Base-by-base conservation (phyloP, 2,329 filamentous ascomycete genomes). In the Penicillium sp. region DNA sequence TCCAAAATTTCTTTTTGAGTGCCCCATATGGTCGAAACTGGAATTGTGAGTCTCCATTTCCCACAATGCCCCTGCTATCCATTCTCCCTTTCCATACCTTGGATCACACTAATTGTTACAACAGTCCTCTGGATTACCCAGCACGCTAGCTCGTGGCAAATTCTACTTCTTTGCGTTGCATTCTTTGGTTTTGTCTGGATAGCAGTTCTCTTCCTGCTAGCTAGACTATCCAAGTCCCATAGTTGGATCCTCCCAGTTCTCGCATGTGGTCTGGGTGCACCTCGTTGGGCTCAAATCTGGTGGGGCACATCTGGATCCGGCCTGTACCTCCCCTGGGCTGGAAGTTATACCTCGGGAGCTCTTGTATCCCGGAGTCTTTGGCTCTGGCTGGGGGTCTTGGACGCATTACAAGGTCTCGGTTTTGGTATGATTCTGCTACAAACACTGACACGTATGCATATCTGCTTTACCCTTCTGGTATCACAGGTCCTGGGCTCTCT, bases 351-450 rank as follows among this genome's bases (percentile, higher is more conserved):
- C 0, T 77, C 80, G 8, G 80, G 82, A 3, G 84, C 86, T 0
- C 69, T 88, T 0, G 72, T 85, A 9, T 83, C 83, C 2, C 78
- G 86, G 42, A 75, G 78, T 55, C 72, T 88, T 5, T 89, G 86
- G 86, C 78, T 89, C 12, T 89, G 86, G 86, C 80, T 89, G 0
- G 86, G 86, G 41, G 80, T 88, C 5, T 76, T 89, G 10, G 86
- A 89, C 64, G 80, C 84, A 10, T 74, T 89, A 7, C 86, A 89
- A 69, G 85, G 85, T 40, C 82, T 88, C 2, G 86, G 86, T 2
- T 82, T 89, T 54, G 86, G 86, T 54, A 89, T 88, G 85, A 84
- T 89, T 51, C 76, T 89, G 5, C 73, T 89, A 42, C 84, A 87
- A 68, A 88, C 86, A 0, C 72, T 87, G 62, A 88, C 86, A 1